Conservation (phyloP, 805 yeast species). For the Pichia deserticola region DNA sequence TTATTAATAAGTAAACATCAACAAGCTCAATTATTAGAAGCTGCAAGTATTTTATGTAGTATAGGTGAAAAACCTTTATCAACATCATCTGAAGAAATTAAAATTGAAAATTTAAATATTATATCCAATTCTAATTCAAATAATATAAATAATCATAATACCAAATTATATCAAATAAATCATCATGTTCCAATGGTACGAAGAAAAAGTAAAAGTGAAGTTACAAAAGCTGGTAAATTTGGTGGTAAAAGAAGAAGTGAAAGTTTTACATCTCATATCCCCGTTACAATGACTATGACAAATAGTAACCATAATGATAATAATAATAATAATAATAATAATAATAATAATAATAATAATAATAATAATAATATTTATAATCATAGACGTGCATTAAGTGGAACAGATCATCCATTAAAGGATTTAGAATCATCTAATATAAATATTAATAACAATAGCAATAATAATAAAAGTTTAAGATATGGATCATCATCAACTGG, state of each 20-base stretch:
- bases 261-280: slow-evolving; percentile 2
- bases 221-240: slow-evolving; percentile 9
- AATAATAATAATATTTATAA: not conserved
- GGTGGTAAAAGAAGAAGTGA: slow-evolving; percentile 7
- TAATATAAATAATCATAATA: slow-evolving; percentile 7
- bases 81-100: not conserved
- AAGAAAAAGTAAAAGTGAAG: slow-evolving; percentile 9
- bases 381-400: not conserved
- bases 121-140: not conserved
- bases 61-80: slow-evolving; percentile 43
- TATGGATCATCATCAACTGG: not conserved
- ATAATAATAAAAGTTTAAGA: not conserved
- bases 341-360: not conserved
- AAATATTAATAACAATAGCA: not conserved
- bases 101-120: not conserved
- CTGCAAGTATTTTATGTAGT: slow-evolving; percentile 69
- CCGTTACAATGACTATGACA: not conserved
- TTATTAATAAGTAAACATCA: slow-evolving; percentile 79
- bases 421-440: not conserved
- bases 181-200: slow-evolving; percentile 2
- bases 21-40: slow-evolving; percentile 76
- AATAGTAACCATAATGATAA: not conserved
- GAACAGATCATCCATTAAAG: not conserved
- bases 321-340: not conserved
- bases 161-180: not conserved